These are phyloP conservation scores for Russula lepida DNA, from an alignment of 768 basidiomycete genomes.

Conservation along the genomic window DNA sequence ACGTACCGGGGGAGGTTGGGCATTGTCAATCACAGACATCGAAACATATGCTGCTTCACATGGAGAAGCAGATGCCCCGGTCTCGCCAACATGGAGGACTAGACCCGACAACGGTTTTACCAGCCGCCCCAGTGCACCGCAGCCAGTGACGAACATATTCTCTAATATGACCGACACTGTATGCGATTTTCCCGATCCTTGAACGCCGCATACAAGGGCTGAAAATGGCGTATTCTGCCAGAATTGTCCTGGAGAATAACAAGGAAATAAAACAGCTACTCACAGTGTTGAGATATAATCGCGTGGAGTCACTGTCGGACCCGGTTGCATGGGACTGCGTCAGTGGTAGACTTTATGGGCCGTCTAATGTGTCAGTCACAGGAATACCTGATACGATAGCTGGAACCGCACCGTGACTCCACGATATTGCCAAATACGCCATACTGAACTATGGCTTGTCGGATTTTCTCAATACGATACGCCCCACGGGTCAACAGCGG, in stretches of 20 bases:
- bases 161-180: conserved; percentile 62
- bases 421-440: conserved; percentile 45
- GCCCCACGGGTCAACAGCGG: conserved; percentile 27
- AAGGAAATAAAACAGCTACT: conserved; percentile 15
- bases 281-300: conserved; percentile 64
- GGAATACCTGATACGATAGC: not conserved
- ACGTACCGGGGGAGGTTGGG: conserved; percentile 29
- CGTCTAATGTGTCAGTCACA: not conserved
- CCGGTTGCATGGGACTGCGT: not conserved
- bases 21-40: conserved; percentile 18
- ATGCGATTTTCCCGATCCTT: conserved; percentile 71
- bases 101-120: conserved; percentile 51
- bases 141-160: conserved; percentile 54
- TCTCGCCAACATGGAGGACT: conserved; percentile 64
- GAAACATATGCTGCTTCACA: conserved; percentile 53
- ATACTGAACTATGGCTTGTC: conserved; percentile 41
- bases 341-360: not conserved
- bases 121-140: conserved; percentile 41
- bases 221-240: conserved; percentile 65
- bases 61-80: conserved; percentile 47
- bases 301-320: conserved; percentile 21
- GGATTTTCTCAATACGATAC: conserved; percentile 18
- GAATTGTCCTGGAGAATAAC: not conserved
- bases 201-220: conserved; percentile 67
- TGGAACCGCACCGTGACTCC: conserved; percentile 1